Base-by-base conservation (phyloP, 495 filamentous ascomycete genomes). In the Penicillium bovifimosum region DNA sequence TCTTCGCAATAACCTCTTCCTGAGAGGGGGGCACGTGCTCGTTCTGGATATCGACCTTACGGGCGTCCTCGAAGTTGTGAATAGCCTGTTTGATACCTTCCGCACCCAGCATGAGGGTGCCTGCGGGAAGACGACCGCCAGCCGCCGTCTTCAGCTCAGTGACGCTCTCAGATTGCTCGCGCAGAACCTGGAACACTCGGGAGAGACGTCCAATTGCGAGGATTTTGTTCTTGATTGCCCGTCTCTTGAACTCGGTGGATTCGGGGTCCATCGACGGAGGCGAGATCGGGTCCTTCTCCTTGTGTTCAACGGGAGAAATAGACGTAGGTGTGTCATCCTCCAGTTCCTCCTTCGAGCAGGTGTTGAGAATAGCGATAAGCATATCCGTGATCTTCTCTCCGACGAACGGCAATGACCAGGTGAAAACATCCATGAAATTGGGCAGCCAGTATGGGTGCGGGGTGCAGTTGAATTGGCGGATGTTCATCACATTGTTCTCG, bases 401-500 rank as follows among this genome's bases (percentile, higher is more conserved):
- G 38, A 98, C 93, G 73, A 98, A 98, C 1, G 93, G 93, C 42
- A 98, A 76, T 28, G 93, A 97, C 93, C 93, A 98, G 35, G 93
- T 98, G 70, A 98, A 96, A 44, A 98, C 93, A 65, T 98, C 93
- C 93, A 98, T 98, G 69, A 98, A 98, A 73, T 98, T 98, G 40
- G 93, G 93, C 32, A 98, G 82, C 93, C 93, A 98, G 73, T 97
- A 98, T 13, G 93, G 93, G 70, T 98, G 93, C 6, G 93, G 93
- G 29, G 93, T 96, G 82, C 93, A 98, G 72, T 98, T 98, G 75
- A 98, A 98, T 67, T 98, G 93, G 27, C 93, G 82, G 64, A 98
- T 98, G 77, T 98, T 98, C 93, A 98, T 98, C 50, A 98, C 93
- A 65, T 98, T 98, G 73, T 98, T 98, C 69, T 98, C 93, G 67